Evolutionary conservation across 169 alveolate genomes (phyloP).

Genomic region (Plasmodium billcollinsi): DNA sequence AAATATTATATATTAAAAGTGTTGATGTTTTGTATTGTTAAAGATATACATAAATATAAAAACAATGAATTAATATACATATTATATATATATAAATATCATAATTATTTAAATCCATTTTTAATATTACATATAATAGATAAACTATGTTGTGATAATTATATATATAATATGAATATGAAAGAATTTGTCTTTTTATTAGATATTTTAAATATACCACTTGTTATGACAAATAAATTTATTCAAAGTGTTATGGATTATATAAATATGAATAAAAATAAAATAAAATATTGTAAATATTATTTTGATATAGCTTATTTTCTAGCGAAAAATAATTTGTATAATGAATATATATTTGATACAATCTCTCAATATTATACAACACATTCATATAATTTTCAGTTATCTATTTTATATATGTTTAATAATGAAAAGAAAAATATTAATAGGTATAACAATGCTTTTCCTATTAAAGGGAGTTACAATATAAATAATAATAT

Average conservation of each 20-base stretch:
- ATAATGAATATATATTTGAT: slow-evolving; percentile 21
- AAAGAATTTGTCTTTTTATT: slow-evolving; percentile 48
- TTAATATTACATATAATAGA: slow-evolving; percentile 37
- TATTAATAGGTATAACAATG: background rate
- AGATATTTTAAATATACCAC: slow-evolving; percentile 57
- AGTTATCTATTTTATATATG: background rate
- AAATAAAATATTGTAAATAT: slow-evolving; percentile 13
- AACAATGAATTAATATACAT: slow-evolving; percentile 59
- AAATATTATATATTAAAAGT: slow-evolving; percentile 56
- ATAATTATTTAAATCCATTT: slow-evolving; percentile 52
- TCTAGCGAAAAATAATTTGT: slow-evolving; percentile 63
- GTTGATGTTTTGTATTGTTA: slow-evolving; percentile 24
- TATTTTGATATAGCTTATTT: slow-evolving; percentile 46
- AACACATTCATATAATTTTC: background rate
- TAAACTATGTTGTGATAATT: background rate
- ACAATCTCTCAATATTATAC: slow-evolving; percentile 32
- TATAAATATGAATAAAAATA: slow-evolving; percentile 14
- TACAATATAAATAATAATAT: too few species aligned
- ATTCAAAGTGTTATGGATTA: slow-evolving; percentile 4
- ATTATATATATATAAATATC: slow-evolving; percentile 36
- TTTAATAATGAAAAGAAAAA: background rate
- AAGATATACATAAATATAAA: slow-evolving; percentile 25
- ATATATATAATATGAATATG: slow-evolving; percentile 8
- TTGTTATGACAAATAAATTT: slow-evolving; percentile 33
- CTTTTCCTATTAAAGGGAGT: too few species aligned